Base-by-base conservation (phyloP, 495 filamentous ascomycete species). In the Venustampulla echinocandica region DNA sequence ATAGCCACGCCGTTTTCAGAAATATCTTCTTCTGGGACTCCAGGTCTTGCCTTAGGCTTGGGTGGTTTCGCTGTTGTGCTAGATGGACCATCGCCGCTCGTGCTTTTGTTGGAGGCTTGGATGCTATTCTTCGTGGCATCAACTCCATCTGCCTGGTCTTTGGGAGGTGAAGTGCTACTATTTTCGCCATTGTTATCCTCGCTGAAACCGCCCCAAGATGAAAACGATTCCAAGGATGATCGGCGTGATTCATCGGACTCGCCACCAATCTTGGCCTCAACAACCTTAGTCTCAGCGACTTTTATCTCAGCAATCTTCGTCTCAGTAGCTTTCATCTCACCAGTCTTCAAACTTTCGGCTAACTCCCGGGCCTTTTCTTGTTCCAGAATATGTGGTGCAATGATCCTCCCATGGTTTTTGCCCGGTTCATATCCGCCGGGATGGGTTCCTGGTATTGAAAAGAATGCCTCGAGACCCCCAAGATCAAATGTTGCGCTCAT, bases 401-500 rank as follows among this genome's bases (percentile, higher is more conserved):
- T 27, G 22, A 43, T 19, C 34, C 15, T 48, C 19, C 55, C 52
- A 20, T 55, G 21, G 27, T 52, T 55, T 41, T 50, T 48, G 44
- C 55, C 55, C 37, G 49, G 52, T 28, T 52, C 21, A 34, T 58
- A 58, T n/a, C n/a, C n/a, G 13, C 20, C 19, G 17, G 48, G 37
- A 7, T 23, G 30, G 10, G 27, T 28, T 19, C 30, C 42, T 21
- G 47, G 51, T 19, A 49, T 54, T 15, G 55, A 47, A 33, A 58
- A 58, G 63, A 95, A 97, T 0, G 68, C 65, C 33, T 76, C 70
- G 20, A 96, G 74, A 44, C 68, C 78, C 47, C 88, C 83, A 52
- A 92, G 79, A 61, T 96, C 87, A 14, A 87, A 84, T 13, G 93
- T 99, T 40, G 93, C 93, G 68, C 88, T 95, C 93, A 99, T 99